phyloP scores from a whole-genome alignment of 495 filamentous ascomycete genomes.

The Clohesyomyces aquaticus region DNA sequence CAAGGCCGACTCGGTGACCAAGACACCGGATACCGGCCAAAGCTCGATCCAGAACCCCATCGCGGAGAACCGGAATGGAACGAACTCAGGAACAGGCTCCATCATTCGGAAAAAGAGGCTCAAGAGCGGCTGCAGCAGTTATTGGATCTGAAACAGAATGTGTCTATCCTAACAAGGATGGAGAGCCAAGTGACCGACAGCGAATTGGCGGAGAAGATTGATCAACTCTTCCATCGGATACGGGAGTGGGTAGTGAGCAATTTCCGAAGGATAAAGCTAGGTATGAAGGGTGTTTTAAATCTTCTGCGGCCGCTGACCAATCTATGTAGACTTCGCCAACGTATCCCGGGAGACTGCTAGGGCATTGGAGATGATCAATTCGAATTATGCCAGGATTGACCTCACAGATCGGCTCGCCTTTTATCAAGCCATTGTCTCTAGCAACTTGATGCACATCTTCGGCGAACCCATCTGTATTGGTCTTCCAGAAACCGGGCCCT shows the following conservation, averaged over 20 bases:
- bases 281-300: neutral
- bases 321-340: slow-evolving; percentile 25
- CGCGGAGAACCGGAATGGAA: slow-evolving; percentile 30
- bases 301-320: neutral
- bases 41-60: slow-evolving; percentile 4
- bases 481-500: slow-evolving; percentile 36
- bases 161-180: slow-evolving; percentile 43
- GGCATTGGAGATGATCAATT: slow-evolving; percentile 20
- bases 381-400: slow-evolving; percentile 32
- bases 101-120: slow-evolving; percentile 36
- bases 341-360: slow-evolving; percentile 13
- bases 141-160: slow-evolving; percentile 44
- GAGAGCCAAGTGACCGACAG: slow-evolving; percentile 43
- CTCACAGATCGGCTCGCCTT: slow-evolving; percentile 36
- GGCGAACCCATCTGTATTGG: slow-evolving; percentile 38
- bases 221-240: slow-evolving; percentile 42
- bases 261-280: slow-evolving; percentile 41
- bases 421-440: slow-evolving; percentile 43
- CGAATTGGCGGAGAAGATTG: slow-evolving; percentile 40
- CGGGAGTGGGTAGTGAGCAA: slow-evolving; percentile 48
- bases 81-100: slow-evolving; percentile 29
- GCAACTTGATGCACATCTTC: slow-evolving; percentile 44
- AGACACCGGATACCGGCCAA: slow-evolving; percentile 9
- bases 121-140: slow-evolving; percentile 42
- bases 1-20: slow-evolving; percentile 26